Evolutionary conservation across 352 stramenopile genomes (phyloP).

Genomic region (Phytopythium kandeliae): DNA sequence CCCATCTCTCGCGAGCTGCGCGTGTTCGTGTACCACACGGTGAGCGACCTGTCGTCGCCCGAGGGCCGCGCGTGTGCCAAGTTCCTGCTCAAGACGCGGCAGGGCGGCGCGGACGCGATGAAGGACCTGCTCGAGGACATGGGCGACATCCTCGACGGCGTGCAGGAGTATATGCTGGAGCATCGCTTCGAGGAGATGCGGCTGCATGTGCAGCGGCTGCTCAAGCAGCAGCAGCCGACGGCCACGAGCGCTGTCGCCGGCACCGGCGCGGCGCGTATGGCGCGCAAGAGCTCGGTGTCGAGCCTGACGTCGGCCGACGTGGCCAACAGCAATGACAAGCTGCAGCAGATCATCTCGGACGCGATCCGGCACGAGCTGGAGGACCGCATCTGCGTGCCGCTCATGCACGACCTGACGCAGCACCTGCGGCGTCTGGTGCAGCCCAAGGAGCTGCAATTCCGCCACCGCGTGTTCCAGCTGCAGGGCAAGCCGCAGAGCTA

Average conservation of each 20-base stretch:
- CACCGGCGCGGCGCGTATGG: constrained; percentile 4
- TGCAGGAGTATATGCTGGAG: constrained; percentile 86
- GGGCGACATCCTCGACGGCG: constrained; percentile 68
- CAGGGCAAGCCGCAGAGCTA: constrained; percentile 73
- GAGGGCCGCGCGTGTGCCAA: constrained; percentile 78
- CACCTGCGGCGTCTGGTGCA: constrained; percentile 43
- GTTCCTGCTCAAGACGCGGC: constrained; percentile 58
- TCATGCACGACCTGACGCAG: constrained; percentile 53
- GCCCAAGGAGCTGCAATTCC: constrained; percentile 74
- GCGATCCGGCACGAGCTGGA: constrained; percentile 81
- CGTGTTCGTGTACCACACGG: constrained; percentile 75
- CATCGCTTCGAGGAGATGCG: constrained; percentile 80
- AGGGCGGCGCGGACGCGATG: constrained; percentile 29
- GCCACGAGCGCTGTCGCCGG: constrained; percentile 10
- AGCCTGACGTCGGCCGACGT: constrained; percentile 52
- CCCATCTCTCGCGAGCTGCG: constrained; percentile 69
- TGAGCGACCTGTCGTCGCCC: constrained; percentile 69
- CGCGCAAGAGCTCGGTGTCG: constrained; percentile 62
- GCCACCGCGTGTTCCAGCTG: constrained; percentile 53
- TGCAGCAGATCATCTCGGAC: constrained; percentile 74
- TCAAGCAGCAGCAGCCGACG: constrained; percentile 31
- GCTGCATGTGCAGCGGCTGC: constrained; percentile 48
- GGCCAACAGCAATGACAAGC: constrained; percentile 65
- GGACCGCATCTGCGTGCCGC: constrained; percentile 70
- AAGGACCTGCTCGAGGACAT: constrained; percentile 70